Evolutionary conservation across 1,284 basidiomycete genomes (phyloP), one percentile per base, ranked within the genome.

Genomic region (Leccinum fuscescens): DNA sequence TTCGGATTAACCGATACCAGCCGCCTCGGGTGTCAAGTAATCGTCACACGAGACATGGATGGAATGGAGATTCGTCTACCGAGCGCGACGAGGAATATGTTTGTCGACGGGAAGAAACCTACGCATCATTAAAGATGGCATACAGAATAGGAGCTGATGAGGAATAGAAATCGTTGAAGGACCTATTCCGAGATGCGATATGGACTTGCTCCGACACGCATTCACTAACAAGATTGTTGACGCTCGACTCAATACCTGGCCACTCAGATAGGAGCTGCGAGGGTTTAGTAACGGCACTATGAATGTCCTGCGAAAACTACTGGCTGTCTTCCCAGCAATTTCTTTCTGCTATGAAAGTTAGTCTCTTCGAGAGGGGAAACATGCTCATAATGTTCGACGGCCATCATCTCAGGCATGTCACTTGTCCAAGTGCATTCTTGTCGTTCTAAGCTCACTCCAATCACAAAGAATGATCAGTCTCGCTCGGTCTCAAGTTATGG

Each of bases 1-100:
- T 99, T 98, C 68, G 96, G 94, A 1, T 80, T 99, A 61, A 97
- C 95, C 1, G 96, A 98, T 71, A 98, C 96, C 69, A 96, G 85
- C 63, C 82, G 89, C 8, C 76, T 91, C 14, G 89, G 89, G 0
- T 91, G 89, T 71, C 96, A 99, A 77, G 93, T 98, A 22, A 79
- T 88, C 57, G 75, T 99, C 27, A 92, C 88, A 7, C 86, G 82
- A 64, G 92, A 92, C 42, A 74, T 97, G 62, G 90, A 98, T 70
- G 96, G 94, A 24, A 89, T 97, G 74, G 85, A 85, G 2, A 92
- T 88, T n/a, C 90, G 82, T 17, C 77, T 99, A 29, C 97, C 97
- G 1, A 83, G 92, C 8, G 96, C 96, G 15, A 99, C 96, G 33
- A 80, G 96, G 71, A 99, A 99, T 78, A 94, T 99, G 93, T 96